Base-by-base conservation (phyloP, 2,329 filamentous ascomycete species). In the Lachnellula suecica region DNA sequence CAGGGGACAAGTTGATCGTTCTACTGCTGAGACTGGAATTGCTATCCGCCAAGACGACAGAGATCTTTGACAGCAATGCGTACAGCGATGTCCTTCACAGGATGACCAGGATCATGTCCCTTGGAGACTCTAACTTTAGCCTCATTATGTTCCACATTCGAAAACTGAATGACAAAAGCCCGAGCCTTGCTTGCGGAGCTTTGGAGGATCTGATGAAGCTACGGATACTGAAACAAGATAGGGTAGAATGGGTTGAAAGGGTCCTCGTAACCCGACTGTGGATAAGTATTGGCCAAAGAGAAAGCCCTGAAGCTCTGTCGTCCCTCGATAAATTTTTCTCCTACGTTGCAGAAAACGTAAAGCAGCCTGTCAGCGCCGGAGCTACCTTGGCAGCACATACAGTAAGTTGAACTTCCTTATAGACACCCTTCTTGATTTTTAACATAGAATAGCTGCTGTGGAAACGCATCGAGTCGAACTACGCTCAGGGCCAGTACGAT, bases 391-490 rank as follows among this genome's bases (percentile, higher is more conserved):
- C 86, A 29, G 80, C 81, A 6, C 86, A 89, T 60, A 87, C 83
- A 29, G 84, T 88, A 65, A 60, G 79, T 68, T 27, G 24, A 13
- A 9, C 41, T 24, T 10, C 20, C 15, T 40, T n/a, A 40, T 31
- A 20, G 15, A 42, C n/a, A 54, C 59, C 19, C 59, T 19, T 27
- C 11, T 20, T 17, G 19, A 6, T 17, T 35, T n/a, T 59, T 63
- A 41, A 65, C 25, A 31, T 10, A 9, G 6, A 34, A 57, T 54
- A 93, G 88, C 69, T 96, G 3, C 71, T 96, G 3, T 97, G 91
- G 91, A 94, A 91, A 69, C 81, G 78, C 23, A 75, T 89, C n/a
- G 87, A 91, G 47, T 70, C 74, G 1, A 74, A 75, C 13, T 83
- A 81, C 56, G 71, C 70, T 1, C 75, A 79, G 27, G 72, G 76